Evolutionary conservation across 805 yeast species (phyloP).

Genomic region (Wickerhamomyces subpelliculosus): DNA sequence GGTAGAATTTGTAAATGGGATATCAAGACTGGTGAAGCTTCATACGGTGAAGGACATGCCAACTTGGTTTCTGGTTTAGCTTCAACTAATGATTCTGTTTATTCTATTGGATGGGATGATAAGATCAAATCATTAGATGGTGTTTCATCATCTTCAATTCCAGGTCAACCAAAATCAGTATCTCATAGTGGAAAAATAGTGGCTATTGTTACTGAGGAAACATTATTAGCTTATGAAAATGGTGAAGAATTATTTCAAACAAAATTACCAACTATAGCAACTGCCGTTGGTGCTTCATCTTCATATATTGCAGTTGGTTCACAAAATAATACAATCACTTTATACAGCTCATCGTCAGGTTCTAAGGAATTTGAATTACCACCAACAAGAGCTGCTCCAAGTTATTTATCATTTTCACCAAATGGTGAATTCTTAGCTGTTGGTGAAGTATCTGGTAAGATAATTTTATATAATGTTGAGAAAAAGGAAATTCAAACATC

Average conservation of each 20-base stretch:
- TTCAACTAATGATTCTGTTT: constrained; percentile 25
- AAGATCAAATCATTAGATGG: constrained; percentile 38
- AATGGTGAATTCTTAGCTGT: constrained; percentile 64
- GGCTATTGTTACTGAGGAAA: constrained; percentile 33
- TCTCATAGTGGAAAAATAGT: constrained; percentile 28
- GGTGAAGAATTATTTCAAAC: constrained; percentile 25
- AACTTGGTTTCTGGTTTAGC: constrained; percentile 59
- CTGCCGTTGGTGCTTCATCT: constrained; percentile 39
- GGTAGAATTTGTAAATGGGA: constrained; percentile 68
- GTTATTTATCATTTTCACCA: constrained; percentile 63
- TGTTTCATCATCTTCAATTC: constrained; percentile 26
- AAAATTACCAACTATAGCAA: constrained; percentile 31
- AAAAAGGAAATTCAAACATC: constrained; percentile 61
- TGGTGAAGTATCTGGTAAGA: constrained; percentile 85
- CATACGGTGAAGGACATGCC: constrained; percentile 41
- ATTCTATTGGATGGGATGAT: constrained; percentile 89
- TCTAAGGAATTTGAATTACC: constrained; percentile 25
- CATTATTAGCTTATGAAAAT: constrained; percentile 26
- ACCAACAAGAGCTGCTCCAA: constrained; percentile 53
- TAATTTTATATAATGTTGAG: constrained; percentile 54
- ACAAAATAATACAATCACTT: constrained; percentile 29
- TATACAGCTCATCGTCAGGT: constrained; percentile 29
- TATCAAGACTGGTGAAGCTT: constrained; percentile 28
- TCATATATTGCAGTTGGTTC: constrained; percentile 44
- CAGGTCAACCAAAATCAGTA: constrained; percentile 45